Percentiles rank a stretch among this genome's conserved stretches.
Evolutionary conservation across 2,329 filamentous ascomycete species (phyloP).

Genomic region (Orbilia brochopaga): DNA sequence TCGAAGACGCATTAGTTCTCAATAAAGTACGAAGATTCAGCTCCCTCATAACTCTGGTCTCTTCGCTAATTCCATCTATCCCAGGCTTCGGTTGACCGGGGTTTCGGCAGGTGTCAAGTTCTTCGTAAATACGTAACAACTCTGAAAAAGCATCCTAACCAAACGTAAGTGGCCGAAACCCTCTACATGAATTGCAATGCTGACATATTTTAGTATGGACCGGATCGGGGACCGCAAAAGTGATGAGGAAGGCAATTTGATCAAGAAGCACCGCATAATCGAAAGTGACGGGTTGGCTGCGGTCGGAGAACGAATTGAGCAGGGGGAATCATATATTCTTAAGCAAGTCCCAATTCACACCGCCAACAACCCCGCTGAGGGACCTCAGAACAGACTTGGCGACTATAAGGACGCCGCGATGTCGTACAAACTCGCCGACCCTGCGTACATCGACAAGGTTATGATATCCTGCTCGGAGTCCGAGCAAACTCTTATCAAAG

Average conservation of each 20-base stretch:
- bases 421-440: slow-evolving; percentile 82
- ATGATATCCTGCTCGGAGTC: slow-evolving; percentile 89
- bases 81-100: slow-evolving; percentile 82
- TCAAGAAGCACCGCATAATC: slow-evolving; percentile 73
- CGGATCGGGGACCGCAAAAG: slow-evolving; percentile 68
- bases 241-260: slow-evolving; percentile 66
- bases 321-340: slow-evolving; percentile 85
- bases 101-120: slow-evolving; percentile 97
- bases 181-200: slow-evolving; percentile 65
- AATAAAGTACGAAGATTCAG: slow-evolving; percentile 68
- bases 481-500: slow-evolving; percentile 85
- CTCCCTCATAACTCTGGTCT: not conserved
- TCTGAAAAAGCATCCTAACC: slow-evolving; percentile 87
- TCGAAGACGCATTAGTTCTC: slow-evolving; percentile 93
- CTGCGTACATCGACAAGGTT: slow-evolving; percentile 92
- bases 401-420: slow-evolving; percentile 71
- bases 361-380: slow-evolving; percentile 72
- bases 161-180: slow-evolving; percentile 56
- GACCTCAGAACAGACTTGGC: slow-evolving; percentile 65
- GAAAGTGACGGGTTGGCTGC: slow-evolving; percentile 87
- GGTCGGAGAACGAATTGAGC: slow-evolving; percentile 78
- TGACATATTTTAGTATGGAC: slow-evolving; percentile 63
- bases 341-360: slow-evolving; percentile 85
- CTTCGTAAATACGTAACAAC: slow-evolving; percentile 90
- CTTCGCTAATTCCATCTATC: not conserved